Evolutionary conservation across 768 basidiomycete species (phyloP), one percentile per base, ranked within the genome.

Genomic region (Auricularia auricula-judae): DNA sequence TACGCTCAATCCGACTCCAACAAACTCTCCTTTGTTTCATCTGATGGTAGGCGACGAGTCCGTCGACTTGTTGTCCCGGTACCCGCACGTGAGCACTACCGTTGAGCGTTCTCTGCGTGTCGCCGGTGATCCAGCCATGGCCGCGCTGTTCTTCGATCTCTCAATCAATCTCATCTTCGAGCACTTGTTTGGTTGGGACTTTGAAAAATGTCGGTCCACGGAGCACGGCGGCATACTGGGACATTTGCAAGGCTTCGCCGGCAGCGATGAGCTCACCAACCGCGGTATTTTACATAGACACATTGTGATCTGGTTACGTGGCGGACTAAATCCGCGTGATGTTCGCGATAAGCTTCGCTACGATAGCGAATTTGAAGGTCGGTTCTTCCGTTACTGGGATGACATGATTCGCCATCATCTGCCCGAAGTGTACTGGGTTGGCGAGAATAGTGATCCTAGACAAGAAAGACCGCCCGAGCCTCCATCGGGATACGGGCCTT

Each of bases 81-180:
- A 70, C 61, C 75, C 76, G 0, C 0, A 36, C 0, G 12, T 77
- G 0, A 63, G 64, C 1, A 4, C 62, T 14, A 51, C 69, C 3
- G 47, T 4, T 43, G 63, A 68, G 21, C 65, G 72, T 4, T 73
- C 74, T 1, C 16, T 70, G 0, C 36, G 70, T 0, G 34, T 77
- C 0, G 74, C 75, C 0, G 62, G 69, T 16, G 75, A 76, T 65
- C 75, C 76, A 54, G 74, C 76, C n/a, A 71, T 74, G 1, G 76
- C 73, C n/a, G 72, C 72, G 0, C 70, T 76, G 5, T 76, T 76
- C 61, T 76, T 71, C 67, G 67, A 73, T 3, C 74, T 73, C 63
- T 66, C 54, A 12, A 66, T 75, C 3, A 3, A 35, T 0, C 65
- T 63, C 14, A 65, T 74, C 23, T 74, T 77, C 56, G 34, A 70